Percentiles rank a stretch among this genome's conserved stretches.
Conservation (phyloP, 495 filamentous ascomycete species). For the Lophium mytilinum region DNA sequence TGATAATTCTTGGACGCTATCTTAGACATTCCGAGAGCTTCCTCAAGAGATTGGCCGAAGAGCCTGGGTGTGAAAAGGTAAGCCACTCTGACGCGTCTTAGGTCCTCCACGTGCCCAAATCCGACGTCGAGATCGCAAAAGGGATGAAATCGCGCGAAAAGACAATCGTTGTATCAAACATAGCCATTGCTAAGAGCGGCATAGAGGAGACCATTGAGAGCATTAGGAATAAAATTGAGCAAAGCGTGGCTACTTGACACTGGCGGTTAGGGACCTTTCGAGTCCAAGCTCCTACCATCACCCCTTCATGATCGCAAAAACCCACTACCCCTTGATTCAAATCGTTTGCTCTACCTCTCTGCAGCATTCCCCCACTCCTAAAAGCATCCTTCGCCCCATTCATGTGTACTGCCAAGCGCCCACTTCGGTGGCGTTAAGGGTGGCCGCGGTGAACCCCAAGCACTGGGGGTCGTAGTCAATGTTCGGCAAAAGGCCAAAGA, state of each 20-base stretch:
- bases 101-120: slow-evolving; percentile 54
- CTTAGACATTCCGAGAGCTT: too few species aligned
- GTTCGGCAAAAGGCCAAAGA: slow-evolving; percentile 15
- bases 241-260: slow-evolving; percentile 6
- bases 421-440: slow-evolving; percentile 12
- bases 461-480: slow-evolving; percentile 2
- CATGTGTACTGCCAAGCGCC: slow-evolving; percentile 24
- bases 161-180: slow-evolving; percentile 34
- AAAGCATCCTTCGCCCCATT: slow-evolving; percentile 4
- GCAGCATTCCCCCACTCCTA: background rate
- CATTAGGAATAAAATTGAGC: slow-evolving; percentile 18
- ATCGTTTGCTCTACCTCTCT: too few species aligned
- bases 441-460: slow-evolving; percentile 20
- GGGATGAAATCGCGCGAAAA: slow-evolving; percentile 57
- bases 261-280: too few species aligned
- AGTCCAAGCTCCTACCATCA: background rate
- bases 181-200: background rate
- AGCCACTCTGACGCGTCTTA: slow-evolving; percentile 18
- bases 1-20: too few species aligned
- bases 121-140: slow-evolving; percentile 53
- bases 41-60: too few species aligned
- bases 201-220: slow-evolving; percentile 14
- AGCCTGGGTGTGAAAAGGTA: too few species aligned
- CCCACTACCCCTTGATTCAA: too few species aligned
- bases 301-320: background rate